Conservation (phyloP, 192 early-diverging fungal genomes). For the Oehlia diaphana region DNA sequence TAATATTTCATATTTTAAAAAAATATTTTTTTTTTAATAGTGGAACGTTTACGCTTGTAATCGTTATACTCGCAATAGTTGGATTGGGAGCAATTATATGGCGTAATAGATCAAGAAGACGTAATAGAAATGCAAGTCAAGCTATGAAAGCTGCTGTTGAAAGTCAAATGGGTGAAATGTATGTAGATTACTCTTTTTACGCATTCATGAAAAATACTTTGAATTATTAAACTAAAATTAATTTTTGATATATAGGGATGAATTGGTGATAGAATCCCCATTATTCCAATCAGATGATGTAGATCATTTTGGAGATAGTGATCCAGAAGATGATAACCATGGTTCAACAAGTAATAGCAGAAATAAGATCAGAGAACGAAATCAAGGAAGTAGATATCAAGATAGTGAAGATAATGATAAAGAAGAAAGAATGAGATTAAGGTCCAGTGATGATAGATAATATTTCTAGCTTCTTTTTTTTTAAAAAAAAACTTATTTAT, state of each 20-base stretch:
- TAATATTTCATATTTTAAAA: neutral
- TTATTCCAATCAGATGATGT: constrained; percentile 35
- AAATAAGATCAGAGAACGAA: neutral
- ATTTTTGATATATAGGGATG: constrained; percentile 41
- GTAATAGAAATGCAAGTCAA: constrained; percentile 22
- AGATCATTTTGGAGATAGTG: constrained; percentile 41
- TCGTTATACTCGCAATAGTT: constrained; percentile 30
- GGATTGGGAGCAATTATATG: constrained; percentile 35
- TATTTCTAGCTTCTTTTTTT: too few relatives aligned
- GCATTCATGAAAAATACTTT: neutral
- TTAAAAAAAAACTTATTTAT: neutral
- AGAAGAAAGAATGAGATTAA: constrained; percentile 8
- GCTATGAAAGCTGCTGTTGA: constrained; percentile 33
- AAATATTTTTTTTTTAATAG: constrained; percentile 25
- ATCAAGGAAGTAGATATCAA: neutral
- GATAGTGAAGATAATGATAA: neutral
- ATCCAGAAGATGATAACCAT: constrained; percentile 30
- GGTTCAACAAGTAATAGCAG: neutral
- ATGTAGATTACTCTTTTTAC: constrained; percentile 28
- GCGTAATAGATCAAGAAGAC: constrained; percentile 27
- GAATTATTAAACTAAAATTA: neutral
- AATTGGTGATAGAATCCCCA: constrained; percentile 46
- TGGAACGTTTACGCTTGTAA: constrained; percentile 34
- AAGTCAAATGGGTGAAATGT: constrained; percentile 29
- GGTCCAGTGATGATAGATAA: neutral